These are phyloP conservation scores for Thermomucor indicae-seudaticae DNA, from an alignment of 371 early-diverging fungal species.

Conservation along the genomic window DNA sequence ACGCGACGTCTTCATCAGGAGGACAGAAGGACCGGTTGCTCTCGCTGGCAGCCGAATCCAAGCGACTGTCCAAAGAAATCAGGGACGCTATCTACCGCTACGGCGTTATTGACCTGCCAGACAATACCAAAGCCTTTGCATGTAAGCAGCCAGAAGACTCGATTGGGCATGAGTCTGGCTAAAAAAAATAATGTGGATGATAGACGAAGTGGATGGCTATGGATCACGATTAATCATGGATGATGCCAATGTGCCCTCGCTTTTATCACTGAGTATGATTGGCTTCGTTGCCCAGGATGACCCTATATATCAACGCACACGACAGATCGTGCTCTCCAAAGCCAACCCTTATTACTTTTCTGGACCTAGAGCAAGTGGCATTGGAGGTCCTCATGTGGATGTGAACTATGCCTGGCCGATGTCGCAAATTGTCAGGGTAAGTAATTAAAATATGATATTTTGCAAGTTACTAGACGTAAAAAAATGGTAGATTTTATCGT, in stretches of 20 bases:
- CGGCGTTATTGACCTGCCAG: constrained; percentile 45
- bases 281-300: constrained; percentile 53
- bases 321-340: constrained; percentile 48
- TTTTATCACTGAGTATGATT: constrained; percentile 56
- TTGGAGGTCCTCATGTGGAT: constrained; percentile 63
- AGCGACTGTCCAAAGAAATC: constrained; percentile 42
- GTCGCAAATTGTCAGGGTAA: constrained; percentile 27
- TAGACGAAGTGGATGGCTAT: constrained; percentile 65
- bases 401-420: constrained; percentile 28
- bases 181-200: background rate
- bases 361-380: constrained; percentile 42
- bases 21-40: background rate
- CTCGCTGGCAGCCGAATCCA: constrained; percentile 12
- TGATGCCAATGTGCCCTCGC: constrained; percentile 66
- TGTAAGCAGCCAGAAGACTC: constrained; percentile 14
- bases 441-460: background rate
- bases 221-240: constrained; percentile 63
- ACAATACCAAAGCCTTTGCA: constrained; percentile 37
- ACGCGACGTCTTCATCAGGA: background rate
- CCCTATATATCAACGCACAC: constrained; percentile 54
- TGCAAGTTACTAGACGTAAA: background rate
- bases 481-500: constrained; percentile 18
- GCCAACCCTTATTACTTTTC: constrained; percentile 61
- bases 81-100: constrained; percentile 49
- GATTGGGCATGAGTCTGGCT: background rate